Evolutionary conservation across 1,284 basidiomycete species (phyloP), one percentile per base, ranked within the genome.

Genomic region (Ustilago nuda): DNA sequence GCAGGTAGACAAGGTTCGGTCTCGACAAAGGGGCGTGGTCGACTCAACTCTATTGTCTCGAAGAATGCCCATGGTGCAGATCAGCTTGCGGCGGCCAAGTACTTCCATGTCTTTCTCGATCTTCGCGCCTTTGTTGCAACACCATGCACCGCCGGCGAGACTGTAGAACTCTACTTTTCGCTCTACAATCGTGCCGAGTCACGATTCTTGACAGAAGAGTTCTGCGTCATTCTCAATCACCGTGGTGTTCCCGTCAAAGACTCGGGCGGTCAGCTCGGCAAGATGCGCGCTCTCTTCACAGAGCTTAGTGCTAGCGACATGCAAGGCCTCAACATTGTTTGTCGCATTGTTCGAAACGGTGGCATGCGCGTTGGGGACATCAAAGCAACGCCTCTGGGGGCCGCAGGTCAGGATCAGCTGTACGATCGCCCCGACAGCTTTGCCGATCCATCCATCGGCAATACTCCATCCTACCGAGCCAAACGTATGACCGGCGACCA

Each of bases 191-290:
- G 93, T 81, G 89, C 90, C 55, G 92, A 93, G 59, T 82, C 82
- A 8, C 91, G 93, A 46, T 98, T 97, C 86, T 90, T 98, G 52
- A 96, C 94, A 0, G 96, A 99, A 86, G 96, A 98, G 27, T 97
- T 92, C 84, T 95, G 93, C 82, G 91, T 91, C 19, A 88, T 96
- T 43, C 89, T 98, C 33, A 95, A 96, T 85, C 93, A 95, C 87
- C 93, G 95, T 69, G 95, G 95, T 9, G 92, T 92, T 30, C 90
- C 93, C 11, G 91, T 92, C 7, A 90, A 92, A 8, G 91, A 95
- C 80, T 43, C 76, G 8, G 60, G 62, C 27, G 81, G 75, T 6
- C 52, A 69, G n/a, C 11, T 64, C 11, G 64, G 61, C 55, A 79
- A 79, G 63, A 81, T 82, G 79, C 66, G 70, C 6, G 67, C 78